These are phyloP conservation scores for Camellia oleifera DNA, from an alignment of 179 eudicot species.

Conservation along the genomic window DNA sequence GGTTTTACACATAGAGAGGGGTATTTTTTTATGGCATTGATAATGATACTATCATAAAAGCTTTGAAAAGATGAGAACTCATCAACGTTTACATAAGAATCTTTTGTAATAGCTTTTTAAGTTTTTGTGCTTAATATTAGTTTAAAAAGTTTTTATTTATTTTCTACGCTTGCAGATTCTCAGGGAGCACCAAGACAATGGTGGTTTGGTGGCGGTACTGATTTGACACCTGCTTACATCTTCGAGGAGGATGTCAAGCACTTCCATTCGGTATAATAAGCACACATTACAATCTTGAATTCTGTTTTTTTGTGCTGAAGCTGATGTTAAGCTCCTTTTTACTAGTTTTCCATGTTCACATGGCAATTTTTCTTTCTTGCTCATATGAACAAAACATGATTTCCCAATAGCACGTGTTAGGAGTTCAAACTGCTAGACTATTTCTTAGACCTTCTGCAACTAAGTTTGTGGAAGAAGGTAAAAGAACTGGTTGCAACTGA, in stretches of 20 bases:
- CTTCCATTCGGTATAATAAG: slow-evolving; percentile 73
- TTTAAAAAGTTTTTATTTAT: background rate
- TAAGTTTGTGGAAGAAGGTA: background rate
- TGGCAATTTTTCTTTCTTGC: background rate
- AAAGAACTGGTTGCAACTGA: background rate
- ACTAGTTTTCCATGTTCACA: background rate
- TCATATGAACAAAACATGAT: background rate
- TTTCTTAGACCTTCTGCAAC: background rate
- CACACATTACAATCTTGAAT: background rate
- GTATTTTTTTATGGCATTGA: too few relatives aligned
- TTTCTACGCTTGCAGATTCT: slow-evolving; percentile 44
- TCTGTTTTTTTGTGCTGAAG: background rate
- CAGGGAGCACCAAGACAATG: slow-evolving; percentile 96
- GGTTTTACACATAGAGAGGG: too few relatives aligned
- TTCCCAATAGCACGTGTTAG: background rate
- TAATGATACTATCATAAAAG: too few relatives aligned
- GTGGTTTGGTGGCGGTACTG: slow-evolving; percentile 99
- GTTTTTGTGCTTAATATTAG: too few relatives aligned
- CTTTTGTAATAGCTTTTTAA: too few relatives aligned
- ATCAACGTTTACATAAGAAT: too few relatives aligned
- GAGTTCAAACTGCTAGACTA: background rate
- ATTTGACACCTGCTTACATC: slow-evolving; percentile 89
- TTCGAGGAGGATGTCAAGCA: slow-evolving; percentile 97
- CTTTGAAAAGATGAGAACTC: too few relatives aligned
- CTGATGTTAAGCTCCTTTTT: background rate